A percentile compares a stretch with the other conserved stretches of the same genome.
Conservation (phyloP, 169 alveolate genomes). For the Plasmodium coatneyi region DNA sequence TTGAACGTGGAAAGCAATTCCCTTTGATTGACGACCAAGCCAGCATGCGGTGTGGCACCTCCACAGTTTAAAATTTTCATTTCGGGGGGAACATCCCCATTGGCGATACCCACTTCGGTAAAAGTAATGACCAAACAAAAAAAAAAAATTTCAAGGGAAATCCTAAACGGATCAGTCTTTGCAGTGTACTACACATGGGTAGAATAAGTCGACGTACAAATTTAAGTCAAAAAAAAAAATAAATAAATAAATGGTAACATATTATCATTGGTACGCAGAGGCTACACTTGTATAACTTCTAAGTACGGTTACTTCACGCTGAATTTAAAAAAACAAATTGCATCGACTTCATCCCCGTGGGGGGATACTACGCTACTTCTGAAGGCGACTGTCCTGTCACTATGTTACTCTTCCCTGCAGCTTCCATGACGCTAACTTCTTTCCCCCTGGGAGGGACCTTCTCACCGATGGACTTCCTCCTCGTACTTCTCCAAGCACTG, state of each 20-base stretch:
- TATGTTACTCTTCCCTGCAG: background rate
- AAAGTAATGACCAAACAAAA: background rate
- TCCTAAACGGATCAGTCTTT: no score
- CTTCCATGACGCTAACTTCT: background rate
- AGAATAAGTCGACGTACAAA: no score
- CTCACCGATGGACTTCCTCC: conserved; percentile 3
- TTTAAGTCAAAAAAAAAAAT: no score
- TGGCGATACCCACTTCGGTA: background rate
- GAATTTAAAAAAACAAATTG: background rate
- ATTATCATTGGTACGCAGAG: no score
- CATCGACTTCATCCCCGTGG: background rate
- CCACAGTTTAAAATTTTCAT: background rate
- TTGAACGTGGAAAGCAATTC: background rate
- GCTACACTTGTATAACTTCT: no score
- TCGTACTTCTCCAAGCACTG: conserved; percentile 35
- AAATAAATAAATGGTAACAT: no score
- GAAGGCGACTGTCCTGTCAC: background rate
- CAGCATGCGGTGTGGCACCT: background rate
- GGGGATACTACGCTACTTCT: background rate
- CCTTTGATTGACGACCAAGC: background rate
- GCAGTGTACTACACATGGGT: no score
- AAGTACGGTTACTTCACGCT: no score
- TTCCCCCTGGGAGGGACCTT: background rate
- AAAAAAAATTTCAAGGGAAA: no score
- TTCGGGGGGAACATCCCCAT: no score